Evolutionary conservation across 768 basidiomycete genomes (phyloP).

Genomic region (Auriscalpium orientale): DNA sequence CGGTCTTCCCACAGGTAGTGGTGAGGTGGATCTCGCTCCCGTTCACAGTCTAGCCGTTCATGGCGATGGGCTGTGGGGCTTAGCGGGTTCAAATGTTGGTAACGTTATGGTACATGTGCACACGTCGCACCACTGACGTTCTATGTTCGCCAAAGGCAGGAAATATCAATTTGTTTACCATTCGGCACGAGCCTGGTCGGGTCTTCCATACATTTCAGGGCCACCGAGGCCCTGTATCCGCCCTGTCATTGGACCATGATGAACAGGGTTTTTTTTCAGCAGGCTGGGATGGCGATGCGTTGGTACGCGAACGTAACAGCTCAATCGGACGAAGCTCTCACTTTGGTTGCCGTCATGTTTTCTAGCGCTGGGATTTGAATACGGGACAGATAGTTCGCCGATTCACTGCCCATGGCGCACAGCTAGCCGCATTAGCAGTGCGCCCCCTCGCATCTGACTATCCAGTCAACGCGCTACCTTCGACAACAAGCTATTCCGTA

Average conservation of each 20-base stretch:
- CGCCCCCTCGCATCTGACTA: constrained; percentile 47
- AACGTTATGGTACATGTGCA: constrained; percentile 22
- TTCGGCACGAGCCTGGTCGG: constrained; percentile 87
- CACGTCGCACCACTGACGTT: constrained; percentile 4
- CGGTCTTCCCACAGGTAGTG: constrained; percentile 1
- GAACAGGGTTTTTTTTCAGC: constrained; percentile 87
- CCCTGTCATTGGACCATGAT: constrained; percentile 70
- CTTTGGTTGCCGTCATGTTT: constrained; percentile 7
- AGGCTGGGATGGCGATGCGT: constrained; percentile 88
- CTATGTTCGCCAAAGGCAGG: constrained; percentile 49
- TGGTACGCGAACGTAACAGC: constrained; percentile 42
- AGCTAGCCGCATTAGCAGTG: constrained; percentile 74
- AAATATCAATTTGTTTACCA: constrained; percentile 87
- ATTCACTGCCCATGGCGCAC: constrained; percentile 77
- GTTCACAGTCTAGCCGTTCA: constrained; percentile 91
- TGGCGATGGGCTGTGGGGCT: constrained; percentile 86
- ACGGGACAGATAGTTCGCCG: constrained; percentile 72
- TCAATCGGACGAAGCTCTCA: background rate
- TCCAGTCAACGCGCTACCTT: constrained; percentile 16
- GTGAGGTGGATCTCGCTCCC: constrained; percentile 38
- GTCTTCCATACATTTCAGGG: constrained; percentile 65
- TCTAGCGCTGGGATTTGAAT: constrained; percentile 98
- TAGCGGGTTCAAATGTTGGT: constrained; percentile 78
- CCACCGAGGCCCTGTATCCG: constrained; percentile 78
- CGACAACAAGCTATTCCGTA: background rate